Conservation (phyloP, 768 basidiomycete genomes). For the Suillus occidentalis region DNA sequence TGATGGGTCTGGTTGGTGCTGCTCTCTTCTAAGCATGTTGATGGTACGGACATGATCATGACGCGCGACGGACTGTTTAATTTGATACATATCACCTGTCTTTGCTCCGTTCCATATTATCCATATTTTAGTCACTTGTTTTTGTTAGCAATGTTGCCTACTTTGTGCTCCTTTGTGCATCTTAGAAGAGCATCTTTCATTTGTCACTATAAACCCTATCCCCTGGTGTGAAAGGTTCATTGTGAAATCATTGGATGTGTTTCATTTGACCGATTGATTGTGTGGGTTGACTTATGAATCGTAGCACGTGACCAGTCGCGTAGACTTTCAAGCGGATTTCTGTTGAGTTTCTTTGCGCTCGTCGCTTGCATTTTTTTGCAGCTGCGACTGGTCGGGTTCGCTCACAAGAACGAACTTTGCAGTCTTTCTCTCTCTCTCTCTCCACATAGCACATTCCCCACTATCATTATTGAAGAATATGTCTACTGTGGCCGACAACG, state of each 20-base stretch:
- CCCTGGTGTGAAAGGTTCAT: not conserved
- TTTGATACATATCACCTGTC: constrained; percentile 20
- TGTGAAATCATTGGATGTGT: not conserved
- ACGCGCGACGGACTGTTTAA: constrained; percentile 18
- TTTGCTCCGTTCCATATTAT: not conserved
- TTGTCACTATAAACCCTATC: not conserved
- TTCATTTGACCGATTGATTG: not conserved
- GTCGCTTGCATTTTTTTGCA: constrained; percentile 9
- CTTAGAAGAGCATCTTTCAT: not conserved
- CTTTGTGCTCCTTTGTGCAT: not conserved
- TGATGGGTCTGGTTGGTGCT: constrained; percentile 53
- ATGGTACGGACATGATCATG: constrained; percentile 7
- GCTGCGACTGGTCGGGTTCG: constrained; percentile 8
- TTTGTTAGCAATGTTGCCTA: not conserved
- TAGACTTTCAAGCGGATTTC: constrained; percentile 8
- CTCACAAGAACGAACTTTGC: constrained; percentile 3
- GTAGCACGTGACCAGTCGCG: constrained; percentile 9
- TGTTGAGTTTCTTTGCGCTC: constrained; percentile 1
- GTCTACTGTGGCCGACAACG: constrained; percentile 6
- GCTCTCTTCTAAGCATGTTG: constrained; percentile 40
- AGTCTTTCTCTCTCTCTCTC: constrained; percentile 2
- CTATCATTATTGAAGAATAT: constrained; percentile 12
- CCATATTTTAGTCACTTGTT: not conserved
- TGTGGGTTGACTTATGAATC: not conserved
- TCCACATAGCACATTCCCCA: constrained; percentile 11